Evolutionary conservation across 148 eudicot genomes (phyloP), one percentile per base, ranked within the genome.

Genomic region (Vaccinium myrtillus): DNA sequence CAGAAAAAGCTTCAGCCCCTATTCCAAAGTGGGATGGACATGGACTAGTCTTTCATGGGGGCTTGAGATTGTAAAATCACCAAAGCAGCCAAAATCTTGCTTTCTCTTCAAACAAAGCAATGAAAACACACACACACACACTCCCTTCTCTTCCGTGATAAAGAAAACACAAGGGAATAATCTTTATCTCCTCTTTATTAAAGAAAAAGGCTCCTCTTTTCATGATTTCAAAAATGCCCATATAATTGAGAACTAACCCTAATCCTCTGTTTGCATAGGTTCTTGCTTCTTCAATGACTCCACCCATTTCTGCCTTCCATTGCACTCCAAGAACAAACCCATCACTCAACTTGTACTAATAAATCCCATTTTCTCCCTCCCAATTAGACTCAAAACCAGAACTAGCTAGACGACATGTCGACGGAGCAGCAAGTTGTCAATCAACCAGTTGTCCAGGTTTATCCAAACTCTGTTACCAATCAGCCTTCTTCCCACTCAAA

Each of bases 91-190:
- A 82, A 84, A 87, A 81, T 80, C 87, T 58, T 85, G 81, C 94
- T 92, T 91, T 91, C 89, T 90, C 91, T 87, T 61, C 84, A 69
- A 59, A 85, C 86, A 84, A 91, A 77, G 84, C 85, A 81, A 82
- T 67, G 70, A 82, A 82, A 65, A 30, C 32, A 30, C 32, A 30
- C 32, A 53, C 74, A 73, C 82, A 23, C 43, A n/a, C 73, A 81
- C 71, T 74, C 46, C 46, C 46, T 43, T 43, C 46, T 82, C 76
- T 79, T 59, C 83, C 67, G 86, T 82, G 83, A 51, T 75, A 56
- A 85, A 81, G 78, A 30, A 30, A 71, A 79, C 79, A 81, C 25
- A 76, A 83, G 85, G 85, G 81, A 86, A 91, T 86, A 61, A 85
- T 85, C 84, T 88, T 88, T 86, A 80, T 70, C 49, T 53, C 73